Evolutionary conservation across 2,329 filamentous ascomycete species (phyloP).

Genomic region (Thelonectria discophora): DNA sequence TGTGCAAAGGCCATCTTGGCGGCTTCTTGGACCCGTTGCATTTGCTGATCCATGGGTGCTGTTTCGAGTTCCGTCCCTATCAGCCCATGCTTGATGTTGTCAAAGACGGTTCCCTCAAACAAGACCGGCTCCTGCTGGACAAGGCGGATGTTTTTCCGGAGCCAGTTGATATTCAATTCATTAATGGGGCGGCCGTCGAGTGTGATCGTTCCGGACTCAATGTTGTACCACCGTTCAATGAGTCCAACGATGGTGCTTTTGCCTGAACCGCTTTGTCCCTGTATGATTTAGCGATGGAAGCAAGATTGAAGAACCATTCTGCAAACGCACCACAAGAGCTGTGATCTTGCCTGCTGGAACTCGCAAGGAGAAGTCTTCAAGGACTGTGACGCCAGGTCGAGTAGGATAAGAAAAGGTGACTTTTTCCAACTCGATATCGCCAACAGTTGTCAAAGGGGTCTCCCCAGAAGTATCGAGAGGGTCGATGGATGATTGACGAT

Average conservation of each 20-base stretch:
- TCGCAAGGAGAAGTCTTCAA: slow-evolving; percentile 53
- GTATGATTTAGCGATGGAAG: not conserved
- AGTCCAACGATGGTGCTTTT: slow-evolving; percentile 53
- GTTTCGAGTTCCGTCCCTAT: slow-evolving; percentile 52
- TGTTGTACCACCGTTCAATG: slow-evolving; percentile 52
- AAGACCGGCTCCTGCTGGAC: slow-evolving; percentile 56
- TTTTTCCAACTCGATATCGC: slow-evolving; percentile 50
- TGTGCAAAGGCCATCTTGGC: slow-evolving; percentile 60
- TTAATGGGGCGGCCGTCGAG: slow-evolving; percentile 48
- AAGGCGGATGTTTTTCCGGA: slow-evolving; percentile 49
- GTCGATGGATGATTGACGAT: slow-evolving; percentile 49
- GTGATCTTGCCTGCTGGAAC: slow-evolving; percentile 58
- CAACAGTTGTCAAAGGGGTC: slow-evolving; percentile 41
- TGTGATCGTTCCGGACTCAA: slow-evolving; percentile 46
- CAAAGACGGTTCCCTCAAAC: slow-evolving; percentile 59
- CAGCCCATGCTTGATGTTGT: slow-evolving; percentile 63
- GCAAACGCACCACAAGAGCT: slow-evolving; percentile 54
- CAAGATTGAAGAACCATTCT: not conserved
- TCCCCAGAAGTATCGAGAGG: slow-evolving; percentile 47
- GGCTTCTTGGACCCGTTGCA: slow-evolving; percentile 55
- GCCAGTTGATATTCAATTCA: slow-evolving; percentile 50
- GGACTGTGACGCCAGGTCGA: slow-evolving; percentile 52
- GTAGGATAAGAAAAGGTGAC: slow-evolving; percentile 58
- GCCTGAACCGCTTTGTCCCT: slow-evolving; percentile 51
- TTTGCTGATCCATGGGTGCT: slow-evolving; percentile 52